These are phyloP conservation scores for Blastomyces silverae DNA, from an alignment of 2,329 filamentous ascomycete genomes.

Conservation along the genomic window DNA sequence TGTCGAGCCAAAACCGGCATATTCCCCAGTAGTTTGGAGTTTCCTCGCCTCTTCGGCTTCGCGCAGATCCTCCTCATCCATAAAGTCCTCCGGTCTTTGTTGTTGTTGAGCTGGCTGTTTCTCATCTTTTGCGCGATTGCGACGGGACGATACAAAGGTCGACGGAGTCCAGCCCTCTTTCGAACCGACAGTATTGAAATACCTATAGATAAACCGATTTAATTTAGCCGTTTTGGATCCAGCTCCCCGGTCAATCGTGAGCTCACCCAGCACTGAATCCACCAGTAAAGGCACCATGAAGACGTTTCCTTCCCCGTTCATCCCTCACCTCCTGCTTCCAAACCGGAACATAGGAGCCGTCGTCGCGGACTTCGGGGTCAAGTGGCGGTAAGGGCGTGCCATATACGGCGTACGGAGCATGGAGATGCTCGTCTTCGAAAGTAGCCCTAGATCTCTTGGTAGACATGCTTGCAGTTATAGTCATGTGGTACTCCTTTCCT, in stretches of 20 bases:
- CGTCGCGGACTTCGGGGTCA: slow-evolving; percentile 71
- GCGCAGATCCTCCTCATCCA: slow-evolving; percentile 94
- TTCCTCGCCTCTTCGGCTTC: slow-evolving; percentile 73
- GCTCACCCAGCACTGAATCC: slow-evolving; percentile 91
- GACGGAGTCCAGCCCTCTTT: slow-evolving; percentile 97
- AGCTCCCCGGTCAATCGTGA: slow-evolving; percentile 26
- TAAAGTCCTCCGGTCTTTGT: slow-evolving; percentile 82
- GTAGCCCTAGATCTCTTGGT: slow-evolving; percentile 70
- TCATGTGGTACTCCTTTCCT: neutral
- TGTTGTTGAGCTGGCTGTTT: slow-evolving; percentile 46
- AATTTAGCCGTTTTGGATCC: slow-evolving; percentile 33
- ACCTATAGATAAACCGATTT: slow-evolving; percentile 48
- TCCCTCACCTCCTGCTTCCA: slow-evolving; percentile 98
- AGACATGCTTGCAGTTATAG: slow-evolving; percentile 51
- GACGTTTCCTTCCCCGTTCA: slow-evolving; percentile 77
- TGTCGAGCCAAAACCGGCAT: slow-evolving; percentile 67
- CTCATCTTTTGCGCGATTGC: slow-evolving; percentile 66
- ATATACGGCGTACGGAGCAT: slow-evolving; percentile 69
- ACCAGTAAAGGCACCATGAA: slow-evolving; percentile 94
- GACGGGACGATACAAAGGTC: slow-evolving; percentile 83
- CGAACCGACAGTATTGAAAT: slow-evolving; percentile 96
- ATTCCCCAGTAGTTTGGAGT: slow-evolving; percentile 65
- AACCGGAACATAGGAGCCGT: slow-evolving; percentile 86
- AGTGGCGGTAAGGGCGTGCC: slow-evolving; percentile 77
- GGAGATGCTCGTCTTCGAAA: slow-evolving; percentile 64